Percentiles rank a stretch among this genome's conserved stretches.
These are phyloP conservation scores for Mortierella antarctica DNA, from an alignment of 192 early-diverging fungal genomes.

Conservation along the genomic window DNA sequence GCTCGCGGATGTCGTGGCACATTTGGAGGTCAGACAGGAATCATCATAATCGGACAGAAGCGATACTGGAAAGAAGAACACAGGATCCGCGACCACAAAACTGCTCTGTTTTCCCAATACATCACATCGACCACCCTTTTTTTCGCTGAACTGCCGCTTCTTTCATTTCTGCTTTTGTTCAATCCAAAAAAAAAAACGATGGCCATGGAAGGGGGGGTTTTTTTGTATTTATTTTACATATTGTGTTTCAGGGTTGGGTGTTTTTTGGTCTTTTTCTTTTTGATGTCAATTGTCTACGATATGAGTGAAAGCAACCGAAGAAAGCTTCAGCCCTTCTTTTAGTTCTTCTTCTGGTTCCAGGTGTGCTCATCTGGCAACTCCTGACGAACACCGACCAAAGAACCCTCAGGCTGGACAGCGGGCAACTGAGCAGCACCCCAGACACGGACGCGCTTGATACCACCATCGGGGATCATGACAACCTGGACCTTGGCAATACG, in stretches of 20 bases:
- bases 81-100: too few relatives aligned
- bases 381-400: constrained; percentile 49
- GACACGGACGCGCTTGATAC: constrained; percentile 87
- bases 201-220: too few relatives aligned
- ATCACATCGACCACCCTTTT: too few relatives aligned
- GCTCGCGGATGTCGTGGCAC: constrained; percentile 43
- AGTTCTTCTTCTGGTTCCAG: constrained; percentile 51
- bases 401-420: constrained; percentile 42
- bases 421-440: constrained; percentile 69
- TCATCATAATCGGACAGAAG: constrained; percentile 2
- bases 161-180: too few relatives aligned
- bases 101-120: too few relatives aligned
- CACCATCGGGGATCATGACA: constrained; percentile 86
- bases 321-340: neutral
- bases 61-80: neutral
- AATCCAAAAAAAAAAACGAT: too few relatives aligned
- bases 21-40: constrained; percentile 48
- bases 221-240: neutral
- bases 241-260: neutral
- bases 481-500: constrained; percentile 54
- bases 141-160: too few relatives aligned
- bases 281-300: neutral
- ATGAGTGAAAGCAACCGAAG: too few relatives aligned
- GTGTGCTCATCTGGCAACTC: constrained; percentile 55
- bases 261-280: constrained; percentile 1